Base-by-base conservation (phyloP, 768 basidiomycete genomes). In the Pulveroboletus sp. region DNA sequence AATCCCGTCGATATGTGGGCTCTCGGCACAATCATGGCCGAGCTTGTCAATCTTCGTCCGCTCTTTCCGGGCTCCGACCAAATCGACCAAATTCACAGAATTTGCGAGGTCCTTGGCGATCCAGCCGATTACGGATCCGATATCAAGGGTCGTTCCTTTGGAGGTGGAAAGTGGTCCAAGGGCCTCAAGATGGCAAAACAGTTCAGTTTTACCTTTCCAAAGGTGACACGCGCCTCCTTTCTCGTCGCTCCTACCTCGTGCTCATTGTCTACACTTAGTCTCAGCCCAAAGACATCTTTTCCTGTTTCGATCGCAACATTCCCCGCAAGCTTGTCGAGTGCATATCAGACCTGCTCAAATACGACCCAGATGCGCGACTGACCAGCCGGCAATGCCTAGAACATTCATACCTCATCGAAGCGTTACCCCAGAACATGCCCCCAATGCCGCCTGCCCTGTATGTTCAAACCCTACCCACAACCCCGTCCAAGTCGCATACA, bases 1-100 rank as follows among this genome's bases (percentile, higher is more conserved):
- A 90, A 89, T 61, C 94, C 97, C 5, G 95, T 99, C 21, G 97
- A 99, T 62, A 93, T 98, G 90, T 99, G 97, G 97, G 97, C 97
- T 4, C 74, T 99, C 45, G 97, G 97, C 14, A 95, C 97, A 7
- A 99, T 99, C 69, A 87, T 99, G 82, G 92, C 94, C 8, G 97
- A 99, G 68, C 75, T 97, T 47, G 79, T 97, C 70, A 98, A 95
- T 65, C 79, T 99, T 50, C 86, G 90, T 53, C 95, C 97, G 6
- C 72, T 99, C 36, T 99, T 99, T 67, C 97, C 97, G 24, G 97
- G 97, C 17, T 82, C 85, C 44, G 86, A 85, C 63, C 94, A 97
- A 65, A 75, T 90, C 44, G 95, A 98, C 72, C 97, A 99, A 71
- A 84, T 98, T 31, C 83, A 77, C 52, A 77, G 85, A 64, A 97